Evolutionary conservation across 2,329 filamentous ascomycete species (phyloP), one percentile per base, ranked within the genome.

Genomic region (Epicoccum sorghinum): DNA sequence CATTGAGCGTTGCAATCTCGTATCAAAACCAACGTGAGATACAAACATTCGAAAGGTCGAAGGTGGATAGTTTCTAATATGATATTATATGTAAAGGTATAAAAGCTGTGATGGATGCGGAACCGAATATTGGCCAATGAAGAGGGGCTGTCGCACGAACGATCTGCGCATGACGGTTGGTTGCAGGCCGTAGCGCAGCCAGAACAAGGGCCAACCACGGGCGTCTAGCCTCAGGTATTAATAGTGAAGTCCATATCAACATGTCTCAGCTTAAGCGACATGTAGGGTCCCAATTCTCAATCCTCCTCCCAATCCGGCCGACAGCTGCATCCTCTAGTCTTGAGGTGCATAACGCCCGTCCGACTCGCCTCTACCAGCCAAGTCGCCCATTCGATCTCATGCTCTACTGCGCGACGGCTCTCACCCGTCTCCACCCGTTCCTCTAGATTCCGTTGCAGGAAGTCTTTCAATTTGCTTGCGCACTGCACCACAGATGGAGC

Each of bases 321-420:
- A 48, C 69, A 73, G 14, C 14, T 55, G 51, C 69, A 72, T 1
- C 61, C 65, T 24, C 36, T 42, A 1, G 50, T 49, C 53, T 65
- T 68, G 27, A 72, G 45, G 58, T 73, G 71, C 62, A 72, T 58
- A 3, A 73, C 68, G 1, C 66, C 66, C 18, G 58, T 58, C 22
- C 54, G 30, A 10, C 54, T 59, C 8, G 65, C 67, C n/a, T 62
- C 55, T 2, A 64, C 59, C 9, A 73, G 42, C 70, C 70, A 72
- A 27, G 55, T 45, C n/a, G 50, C 66, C 69, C 70, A 72, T 41
- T 67, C 59, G 22, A 65, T 30, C 51, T 73, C 68, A 57, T 71
- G 69, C 40, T 65, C 57, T 4, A 71, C 62, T 5, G 58, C 47
- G 0, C 41, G 41, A 6, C 47, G 37, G 12, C 46, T 46, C 47